Evolutionary conservation across 2,329 filamentous ascomycete genomes (phyloP).

Genomic region (Leptosphaerulina australis): DNA sequence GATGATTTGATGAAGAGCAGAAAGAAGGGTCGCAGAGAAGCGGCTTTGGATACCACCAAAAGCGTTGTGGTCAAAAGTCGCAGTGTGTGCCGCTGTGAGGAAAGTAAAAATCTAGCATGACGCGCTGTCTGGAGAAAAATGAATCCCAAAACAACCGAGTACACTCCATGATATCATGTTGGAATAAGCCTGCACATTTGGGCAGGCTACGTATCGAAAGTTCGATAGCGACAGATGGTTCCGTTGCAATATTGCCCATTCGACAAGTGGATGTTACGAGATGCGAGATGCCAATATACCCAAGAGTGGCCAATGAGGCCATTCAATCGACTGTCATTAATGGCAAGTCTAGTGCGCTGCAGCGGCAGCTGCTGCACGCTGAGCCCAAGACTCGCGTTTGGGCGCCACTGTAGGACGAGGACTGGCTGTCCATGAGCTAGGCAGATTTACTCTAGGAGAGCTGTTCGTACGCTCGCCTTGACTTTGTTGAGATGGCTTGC

Average conservation of each 20-base stretch:
- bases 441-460: conserved; percentile 31
- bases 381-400: conserved; percentile 22
- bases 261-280: conserved; percentile 2
- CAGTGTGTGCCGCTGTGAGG: conserved; percentile 27
- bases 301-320: neutral
- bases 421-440: conserved; percentile 36
- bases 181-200: conserved; percentile 9
- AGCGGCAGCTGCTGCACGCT: conserved; percentile 16
- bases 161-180: conserved; percentile 21
- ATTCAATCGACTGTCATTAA: neutral
- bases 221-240: conserved; percentile 8
- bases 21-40: conserved; percentile 25
- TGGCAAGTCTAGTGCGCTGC: conserved; percentile 6
- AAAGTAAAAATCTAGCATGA: conserved; percentile 20
- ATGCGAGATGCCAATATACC: neutral
- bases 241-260: conserved; percentile 2
- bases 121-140: conserved; percentile 11
- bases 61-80: conserved; percentile 34
- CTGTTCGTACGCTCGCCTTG: conserved; percentile 35
- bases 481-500: conserved; percentile 41
- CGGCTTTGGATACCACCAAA: conserved; percentile 29
- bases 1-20: conserved; percentile 17
- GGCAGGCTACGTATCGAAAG: conserved; percentile 5
- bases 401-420: conserved; percentile 28
- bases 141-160: conserved; percentile 17